phyloP scores from a whole-genome alignment of 345 rosid species.

The Camelina laxa region DNA sequence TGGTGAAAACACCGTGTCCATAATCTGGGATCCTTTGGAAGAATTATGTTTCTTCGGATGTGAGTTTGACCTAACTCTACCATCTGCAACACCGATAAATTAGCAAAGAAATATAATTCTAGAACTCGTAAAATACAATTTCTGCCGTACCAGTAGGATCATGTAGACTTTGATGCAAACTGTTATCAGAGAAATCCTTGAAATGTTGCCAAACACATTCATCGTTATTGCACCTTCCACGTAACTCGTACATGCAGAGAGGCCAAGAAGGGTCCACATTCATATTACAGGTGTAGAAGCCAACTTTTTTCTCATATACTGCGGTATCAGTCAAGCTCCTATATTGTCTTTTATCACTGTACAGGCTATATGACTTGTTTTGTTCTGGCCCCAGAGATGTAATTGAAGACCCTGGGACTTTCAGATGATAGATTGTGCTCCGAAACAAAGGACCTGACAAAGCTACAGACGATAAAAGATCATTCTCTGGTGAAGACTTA shows the following conservation, averaged over 20 bases:
- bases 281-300: conserved; percentile 55
- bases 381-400: conserved; percentile 42
- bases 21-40: conserved; percentile 45
- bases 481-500: conserved; percentile 40
- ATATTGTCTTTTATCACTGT: conserved; percentile 44
- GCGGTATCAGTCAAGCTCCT: conserved; percentile 39
- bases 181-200: conserved; percentile 55
- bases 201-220: conserved; percentile 96
- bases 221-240: conserved; percentile 96
- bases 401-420: conserved; percentile 43
- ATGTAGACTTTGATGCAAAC: conserved; percentile 42
- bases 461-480: conserved; percentile 35
- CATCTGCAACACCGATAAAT: conserved; percentile 55
- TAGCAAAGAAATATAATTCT: conserved; percentile 21
- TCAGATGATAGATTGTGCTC: conserved; percentile 64
- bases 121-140: conserved; percentile 6
- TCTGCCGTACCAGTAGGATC: conserved; percentile 51
- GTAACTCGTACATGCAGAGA: conserved; percentile 87
- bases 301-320: conserved; percentile 48
- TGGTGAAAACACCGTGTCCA: conserved; percentile 52
- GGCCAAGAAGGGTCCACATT: conserved; percentile 83
- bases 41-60: conserved; percentile 42
- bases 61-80: conserved; percentile 46
- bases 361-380: conserved; percentile 37
- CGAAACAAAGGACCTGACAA: conserved; percentile 51